Base-by-base conservation (phyloP, 371 early-diverging fungal genomes). In the Dinochytrium kinnereticum region DNA sequence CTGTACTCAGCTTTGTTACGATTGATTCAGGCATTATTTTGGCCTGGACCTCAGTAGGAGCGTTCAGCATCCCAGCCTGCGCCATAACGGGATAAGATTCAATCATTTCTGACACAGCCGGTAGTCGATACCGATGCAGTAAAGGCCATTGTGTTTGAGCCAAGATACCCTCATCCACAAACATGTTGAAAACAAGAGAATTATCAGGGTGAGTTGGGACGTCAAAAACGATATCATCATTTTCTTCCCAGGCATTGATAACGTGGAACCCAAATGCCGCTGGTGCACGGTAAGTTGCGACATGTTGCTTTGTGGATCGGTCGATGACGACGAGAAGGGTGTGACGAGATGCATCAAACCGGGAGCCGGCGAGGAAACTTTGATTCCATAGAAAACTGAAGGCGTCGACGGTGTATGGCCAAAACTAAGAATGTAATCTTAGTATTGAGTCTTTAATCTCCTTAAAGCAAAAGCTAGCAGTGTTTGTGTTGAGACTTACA, bases 171-270 rank as follows among this genome's bases (percentile, higher is more conserved):
- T n/a, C n/a, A n/a, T n/a, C n/a, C n/a, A n/a, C n/a, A n/a, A n/a
- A n/a, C n/a, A n/a, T n/a, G n/a, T n/a, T n/a, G n/a, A n/a, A n/a
- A n/a, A n/a, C n/a, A n/a, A n/a, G n/a, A n/a, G n/a, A n/a, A n/a
- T n/a, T n/a, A n/a, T n/a, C n/a, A n/a, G n/a, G n/a, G n/a, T n/a
- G n/a, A n/a, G n/a, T n/a, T n/a, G 85, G 84, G 19, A 89, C 88
- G 68, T 93, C 87, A 24, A 90, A 65, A 19, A 85, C 77, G 26
- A 92, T 92, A 40, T 88, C 87, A 7, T 66, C 66, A 10, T 26
- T 30, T 5, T 44, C 66, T 39, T 66, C 66, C 38, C 38, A 66
- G 7, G 40, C 66, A 44, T 66, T 66, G 66, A 66, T 66, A 44
- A 28, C 28, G 44, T 66, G 66, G 49, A 66, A 66, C 30, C 66